phyloP scores from a whole-genome alignment of 108 stramenopile genomes.

The Mayamaea pseudoterrestris region DNA sequence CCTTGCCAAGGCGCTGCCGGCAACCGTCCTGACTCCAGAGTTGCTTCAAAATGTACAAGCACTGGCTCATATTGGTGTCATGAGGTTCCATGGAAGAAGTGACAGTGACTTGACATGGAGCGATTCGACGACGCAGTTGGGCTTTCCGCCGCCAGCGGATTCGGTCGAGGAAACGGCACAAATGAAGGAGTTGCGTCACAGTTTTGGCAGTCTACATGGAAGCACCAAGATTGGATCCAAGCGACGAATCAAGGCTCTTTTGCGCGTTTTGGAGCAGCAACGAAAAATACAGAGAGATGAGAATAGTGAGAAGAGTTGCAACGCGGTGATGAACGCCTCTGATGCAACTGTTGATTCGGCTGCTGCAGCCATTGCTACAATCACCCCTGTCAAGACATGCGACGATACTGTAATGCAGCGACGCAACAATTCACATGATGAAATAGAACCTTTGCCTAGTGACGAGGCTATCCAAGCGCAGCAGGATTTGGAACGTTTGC shows the following conservation, averaged over 20 bases:
- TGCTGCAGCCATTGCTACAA: background rate
- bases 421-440: background rate
- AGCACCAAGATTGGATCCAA: constrained; percentile 66
- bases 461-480: too few species aligned
- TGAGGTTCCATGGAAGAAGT: constrained; percentile 6
- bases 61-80: constrained; percentile 30
- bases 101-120: background rate
- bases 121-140: constrained; percentile 14
- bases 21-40: background rate
- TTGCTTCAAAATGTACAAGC: constrained; percentile 12
- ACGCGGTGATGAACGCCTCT: background rate
- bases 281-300: background rate
- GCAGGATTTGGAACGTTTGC: too few species aligned
- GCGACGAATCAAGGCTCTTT: constrained; percentile 49
- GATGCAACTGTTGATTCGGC: background rate
- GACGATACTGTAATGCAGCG: background rate
- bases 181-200: constrained; percentile 1
- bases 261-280: constrained; percentile 26
- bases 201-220: constrained; percentile 40
- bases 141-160: constrained; percentile 50
- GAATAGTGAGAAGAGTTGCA: background rate
- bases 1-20: constrained; percentile 31
- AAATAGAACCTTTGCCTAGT: too few species aligned
- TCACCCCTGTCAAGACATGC: background rate
- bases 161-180: too few species aligned